Conservation (phyloP, 345 rosid species). For the Draba incana region DNA sequence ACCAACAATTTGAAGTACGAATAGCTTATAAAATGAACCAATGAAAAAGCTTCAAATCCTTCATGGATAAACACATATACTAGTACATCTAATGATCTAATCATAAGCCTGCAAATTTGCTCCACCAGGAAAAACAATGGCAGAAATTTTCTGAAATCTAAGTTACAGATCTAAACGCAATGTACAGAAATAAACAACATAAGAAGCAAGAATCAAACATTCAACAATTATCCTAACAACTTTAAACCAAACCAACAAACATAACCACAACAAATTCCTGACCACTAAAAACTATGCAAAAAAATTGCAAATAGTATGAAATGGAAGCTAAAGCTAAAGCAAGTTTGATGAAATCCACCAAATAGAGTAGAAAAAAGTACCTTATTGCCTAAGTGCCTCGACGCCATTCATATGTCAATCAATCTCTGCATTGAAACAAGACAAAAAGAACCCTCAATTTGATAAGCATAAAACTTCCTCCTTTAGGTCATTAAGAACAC, state of each 20-base stretch:
- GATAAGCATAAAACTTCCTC: not conserved
- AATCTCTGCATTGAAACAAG: constrained; percentile 40
- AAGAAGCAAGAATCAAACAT: constrained; percentile 7
- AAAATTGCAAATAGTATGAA: not conserved
- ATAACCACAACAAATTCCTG: not conserved
- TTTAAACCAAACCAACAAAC: not conserved
- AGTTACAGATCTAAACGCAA: constrained; percentile 1
- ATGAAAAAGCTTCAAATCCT: not conserved
- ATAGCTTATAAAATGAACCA: not conserved
- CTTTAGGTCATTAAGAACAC: not conserved
- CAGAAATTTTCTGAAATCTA: not conserved
- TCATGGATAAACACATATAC: constrained; percentile 1
- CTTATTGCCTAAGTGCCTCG: constrained; percentile 49
- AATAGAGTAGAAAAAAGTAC: constrained; percentile 35
- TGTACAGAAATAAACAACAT: not conserved
- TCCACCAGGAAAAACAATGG: not conserved
- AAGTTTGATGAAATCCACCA: not conserved
- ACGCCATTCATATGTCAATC: constrained; percentile 59
- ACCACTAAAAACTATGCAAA: not conserved
- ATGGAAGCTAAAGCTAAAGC: constrained; percentile 6
- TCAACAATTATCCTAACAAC: not conserved
- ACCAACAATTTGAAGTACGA: not conserved
- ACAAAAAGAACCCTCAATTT: constrained; percentile 14
- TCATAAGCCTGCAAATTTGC: constrained; percentile 5
- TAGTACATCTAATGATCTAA: not conserved